Base-by-base conservation (phyloP, 805 yeast genomes). In the Nakazawaea wyomingensis region DNA sequence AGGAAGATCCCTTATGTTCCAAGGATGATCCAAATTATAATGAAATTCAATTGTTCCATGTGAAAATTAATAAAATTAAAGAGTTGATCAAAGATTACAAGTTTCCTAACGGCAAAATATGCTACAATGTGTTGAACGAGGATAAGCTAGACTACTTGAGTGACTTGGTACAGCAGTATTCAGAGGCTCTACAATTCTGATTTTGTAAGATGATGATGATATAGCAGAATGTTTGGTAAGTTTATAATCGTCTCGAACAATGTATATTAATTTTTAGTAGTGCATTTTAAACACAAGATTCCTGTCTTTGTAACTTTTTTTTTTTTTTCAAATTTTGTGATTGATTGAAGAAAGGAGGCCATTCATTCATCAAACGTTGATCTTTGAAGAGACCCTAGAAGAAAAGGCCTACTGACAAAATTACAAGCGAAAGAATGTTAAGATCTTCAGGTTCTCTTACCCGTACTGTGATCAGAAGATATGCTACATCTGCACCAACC, bases 121-220 rank as follows among this genome's bases (percentile, higher is more conserved):
- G 66, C 39, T 64, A 55, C 49, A 64, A 64, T 38, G 69, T 64
- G 11, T 47, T 64, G 42, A 61, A 59, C 45, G 69, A 64, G 34
- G 56, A 65, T 3, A 62, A 62, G 38, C 44, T 64, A 37, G 68
- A 64, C 42, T 57, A 63, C 34, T 35, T 55, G 33, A 62, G 67
- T 48, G 69, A 64, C 49, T 48, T 64, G 35, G 64, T 68, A 37
- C 69, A 64, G 43, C 69, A 64, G 41, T 64, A 64, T 37, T 64
- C 66, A 39, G 69, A 64, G 47, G 68, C 69, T 1, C 47, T 64
- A 40, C 69, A 64, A 39, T 60, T 64, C 46, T 64, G 21, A 40
- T n/a, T n/a, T n/a, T n/a, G n/a, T n/a, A n/a, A n/a, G n/a, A n/a
- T n/a, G n/a, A n/a, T n/a, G n/a, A n/a, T n/a, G n/a, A n/a, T n/a